Conservation (phyloP, 257 asterid species). For the Cordia subcordata region DNA sequence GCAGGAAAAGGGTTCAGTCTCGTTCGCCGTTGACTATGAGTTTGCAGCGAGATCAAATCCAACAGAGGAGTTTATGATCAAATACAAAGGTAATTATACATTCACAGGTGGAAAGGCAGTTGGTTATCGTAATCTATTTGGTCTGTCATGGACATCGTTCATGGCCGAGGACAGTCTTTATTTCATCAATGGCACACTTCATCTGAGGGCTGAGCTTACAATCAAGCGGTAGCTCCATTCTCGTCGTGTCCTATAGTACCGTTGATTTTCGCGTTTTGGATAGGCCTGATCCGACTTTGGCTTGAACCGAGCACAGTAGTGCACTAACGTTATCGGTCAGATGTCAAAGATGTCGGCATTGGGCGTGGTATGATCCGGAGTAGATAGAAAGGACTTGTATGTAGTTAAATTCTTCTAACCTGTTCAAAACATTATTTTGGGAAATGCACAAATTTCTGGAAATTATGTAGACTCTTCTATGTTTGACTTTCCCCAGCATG, state of each 20-base stretch:
- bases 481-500: too few species aligned
- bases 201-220: conserved; percentile 87
- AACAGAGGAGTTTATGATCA: conserved; percentile 64
- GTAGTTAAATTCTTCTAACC: too few species aligned
- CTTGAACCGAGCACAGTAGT: background rate
- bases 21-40: conserved; percentile 81
- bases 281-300: background rate
- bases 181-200: conserved; percentile 64
- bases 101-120: conserved; percentile 93
- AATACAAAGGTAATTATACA: conserved; percentile 79
- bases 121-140: conserved; percentile 75
- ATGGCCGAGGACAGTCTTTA: conserved; percentile 76
- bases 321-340: background rate
- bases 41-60: conserved; percentile 84
- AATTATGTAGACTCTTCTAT: too few species aligned
- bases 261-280: background rate
- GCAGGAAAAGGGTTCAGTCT: conserved; percentile 87
- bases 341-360: too few species aligned
- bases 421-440: too few species aligned
- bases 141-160: conserved; percentile 72
- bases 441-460: too few species aligned
- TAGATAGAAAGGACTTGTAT: background rate
- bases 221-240: conserved; percentile 37
- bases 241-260: background rate
- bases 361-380: background rate